Conservation (phyloP, 2,329 filamentous ascomycete species). For the Verticillium tricorpus region DNA sequence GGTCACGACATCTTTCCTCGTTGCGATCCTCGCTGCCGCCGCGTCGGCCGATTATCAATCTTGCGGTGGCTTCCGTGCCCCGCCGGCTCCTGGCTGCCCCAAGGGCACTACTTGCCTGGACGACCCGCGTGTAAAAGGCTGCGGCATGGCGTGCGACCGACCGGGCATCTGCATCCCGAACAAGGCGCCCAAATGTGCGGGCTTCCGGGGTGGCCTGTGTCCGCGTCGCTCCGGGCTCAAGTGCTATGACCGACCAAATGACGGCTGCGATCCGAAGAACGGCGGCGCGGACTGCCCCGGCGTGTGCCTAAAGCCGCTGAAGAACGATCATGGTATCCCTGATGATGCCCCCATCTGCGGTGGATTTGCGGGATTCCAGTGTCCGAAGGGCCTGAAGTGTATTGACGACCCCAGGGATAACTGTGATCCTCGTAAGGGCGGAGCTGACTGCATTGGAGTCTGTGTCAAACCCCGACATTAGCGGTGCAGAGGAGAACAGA, state of each 20-base stretch:
- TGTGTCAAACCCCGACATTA: conserved; percentile 11
- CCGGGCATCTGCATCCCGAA: conserved; percentile 27
- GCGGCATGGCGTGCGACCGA: conserved; percentile 29
- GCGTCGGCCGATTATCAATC: conserved; percentile 15
- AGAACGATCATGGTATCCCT: conserved; percentile 10
- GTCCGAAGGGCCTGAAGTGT: conserved; percentile 21
- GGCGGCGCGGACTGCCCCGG: conserved; percentile 25
- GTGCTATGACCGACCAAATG: conserved; percentile 24
- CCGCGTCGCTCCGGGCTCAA: conserved; percentile 15
- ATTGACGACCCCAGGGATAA: conserved; percentile 21
- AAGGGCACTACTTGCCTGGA: conserved; percentile 21
- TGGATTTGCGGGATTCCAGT: conserved; percentile 20
- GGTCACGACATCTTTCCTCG: conserved; percentile 12
- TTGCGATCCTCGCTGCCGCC: conserved; percentile 14
- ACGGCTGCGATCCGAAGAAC: conserved; percentile 20
- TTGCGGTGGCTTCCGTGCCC: conserved; percentile 25
- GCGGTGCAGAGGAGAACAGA: background rate
- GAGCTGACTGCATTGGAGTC: conserved; percentile 24
- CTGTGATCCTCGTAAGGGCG: conserved; percentile 22
- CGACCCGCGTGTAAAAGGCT: conserved; percentile 25
- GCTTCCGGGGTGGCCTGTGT: conserved; percentile 20
- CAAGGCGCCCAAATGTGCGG: conserved; percentile 16
- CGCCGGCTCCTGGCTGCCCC: conserved; percentile 19
- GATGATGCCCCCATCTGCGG: conserved; percentile 14
- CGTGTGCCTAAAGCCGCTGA: conserved; percentile 17